Conservation (phyloP, 306 rosid species). For the Rosa rugosa region DNA sequence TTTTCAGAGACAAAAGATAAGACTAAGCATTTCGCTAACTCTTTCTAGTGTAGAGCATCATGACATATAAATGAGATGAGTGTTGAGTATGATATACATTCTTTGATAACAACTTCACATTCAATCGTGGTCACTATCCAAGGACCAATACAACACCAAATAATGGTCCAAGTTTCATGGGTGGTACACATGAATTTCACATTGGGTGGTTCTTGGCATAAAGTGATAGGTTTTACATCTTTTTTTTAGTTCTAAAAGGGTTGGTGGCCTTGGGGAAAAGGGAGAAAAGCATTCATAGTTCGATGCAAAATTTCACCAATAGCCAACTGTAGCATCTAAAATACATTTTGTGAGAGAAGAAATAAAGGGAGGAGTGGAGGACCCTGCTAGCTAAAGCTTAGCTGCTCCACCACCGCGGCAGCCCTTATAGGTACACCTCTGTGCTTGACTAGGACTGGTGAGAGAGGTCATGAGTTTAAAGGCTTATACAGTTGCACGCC, state of each 20-base stretch:
- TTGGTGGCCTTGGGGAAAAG: conserved; percentile 16
- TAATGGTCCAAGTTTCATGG: conserved; percentile 6
- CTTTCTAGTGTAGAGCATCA: not conserved
- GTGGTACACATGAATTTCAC: not conserved
- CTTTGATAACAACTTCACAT: not conserved
- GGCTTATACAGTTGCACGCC: conserved; percentile 20
- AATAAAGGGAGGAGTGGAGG: conserved; percentile 7
- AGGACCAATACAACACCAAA: not conserved
- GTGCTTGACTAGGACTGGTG: conserved; percentile 34
- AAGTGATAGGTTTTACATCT: conserved; percentile 18
- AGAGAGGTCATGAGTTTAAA: conserved; percentile 19
- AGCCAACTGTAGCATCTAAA: not conserved
- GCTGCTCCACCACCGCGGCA: conserved; percentile 33
- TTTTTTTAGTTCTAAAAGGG: conserved; percentile 23
- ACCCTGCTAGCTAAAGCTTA: not conserved
- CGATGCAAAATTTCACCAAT: conserved; percentile 24
- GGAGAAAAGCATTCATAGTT: conserved; percentile 7
- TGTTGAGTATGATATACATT: not conserved
- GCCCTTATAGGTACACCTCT: conserved; percentile 32
- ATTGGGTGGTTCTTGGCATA: conserved; percentile 41
- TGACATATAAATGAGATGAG: not conserved
- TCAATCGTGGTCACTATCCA: not conserved
- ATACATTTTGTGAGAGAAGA: not conserved
- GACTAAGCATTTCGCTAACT: not conserved
- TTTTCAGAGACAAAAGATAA: not conserved